Base-by-base conservation (phyloP, 345 rosid species). In the Acer campestre region DNA sequence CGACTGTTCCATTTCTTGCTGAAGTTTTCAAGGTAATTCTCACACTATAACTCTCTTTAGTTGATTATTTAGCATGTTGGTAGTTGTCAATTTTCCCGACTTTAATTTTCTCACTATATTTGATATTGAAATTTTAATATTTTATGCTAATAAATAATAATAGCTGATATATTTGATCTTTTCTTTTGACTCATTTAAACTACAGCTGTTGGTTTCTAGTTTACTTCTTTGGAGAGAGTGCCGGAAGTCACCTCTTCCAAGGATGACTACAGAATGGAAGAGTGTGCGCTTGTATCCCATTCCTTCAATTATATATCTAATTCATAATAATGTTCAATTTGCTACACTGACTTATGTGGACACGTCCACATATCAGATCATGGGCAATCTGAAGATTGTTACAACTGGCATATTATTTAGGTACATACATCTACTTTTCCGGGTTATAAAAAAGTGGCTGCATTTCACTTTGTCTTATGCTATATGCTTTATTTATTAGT, bases 311-410 rank as follows among this genome's bases (percentile, higher is more conserved):
- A 94, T 94, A 27, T 97, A 94, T 75, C 85, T 97, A 44, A 82
- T 97, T 55, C 98, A 97, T 71, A 96, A 96, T 84, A 94, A 94
- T 75, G 98, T 94, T 27, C 99, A 97, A 78, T 97, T 94, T 79
- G 97, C 98, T 76, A 97, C 99, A 1, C 80, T 94, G 78, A 94
- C 89, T 29, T 97, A 93, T 80, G 89, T 97, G 27, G 98, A 97
- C 80, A 89, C 98, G 3, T 94, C 99, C 55, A 97, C 98, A 1
- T 91, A 97, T 82, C 98, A 97, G 87, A 97, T 97, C 44, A 93
- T 97, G 98, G 98, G 99, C 6, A 97, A 97, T 86, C 81, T 97
- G 79, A 97, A 97, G 98, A 93, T 97, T 82, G 95, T 97, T 29
- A 90, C 98, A 55, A 94, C 99, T 49, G 98, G 89, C 51, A 82